A percentile compares a stretch with the other conserved stretches of the same genome.
phyloP scores from a whole-genome alignment of 1,284 basidiomycete species.

The Xerocomus nothofagi region DNA sequence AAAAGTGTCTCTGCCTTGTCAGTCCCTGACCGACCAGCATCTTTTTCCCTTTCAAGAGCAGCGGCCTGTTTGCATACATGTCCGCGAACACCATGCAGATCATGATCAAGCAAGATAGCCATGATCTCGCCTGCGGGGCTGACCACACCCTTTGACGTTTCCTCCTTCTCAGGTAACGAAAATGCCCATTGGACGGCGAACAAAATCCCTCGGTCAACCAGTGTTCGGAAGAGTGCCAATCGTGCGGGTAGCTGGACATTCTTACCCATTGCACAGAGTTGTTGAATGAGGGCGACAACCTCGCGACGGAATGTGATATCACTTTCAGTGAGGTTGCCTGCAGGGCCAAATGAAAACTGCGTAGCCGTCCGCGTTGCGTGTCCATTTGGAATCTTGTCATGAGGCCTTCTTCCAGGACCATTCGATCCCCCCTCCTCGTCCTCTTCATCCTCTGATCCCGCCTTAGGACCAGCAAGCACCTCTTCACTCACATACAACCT shows the following conservation, averaged over 20 bases:
- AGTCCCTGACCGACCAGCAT: constrained; percentile 51
- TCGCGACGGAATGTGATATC: constrained; percentile 63
- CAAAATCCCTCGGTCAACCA: constrained; percentile 88
- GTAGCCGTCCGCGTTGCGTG: constrained; percentile 24
- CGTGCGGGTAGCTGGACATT: constrained; percentile 90
- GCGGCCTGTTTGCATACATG: constrained; percentile 83
- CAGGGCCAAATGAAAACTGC: constrained; percentile 52
- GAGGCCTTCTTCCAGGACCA: constrained; percentile 29
- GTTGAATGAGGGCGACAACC: constrained; percentile 86
- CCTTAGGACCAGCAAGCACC: constrained; percentile 43
- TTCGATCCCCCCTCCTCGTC: constrained; percentile 28
- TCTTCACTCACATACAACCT: constrained; percentile 73
- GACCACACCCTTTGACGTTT: constrained; percentile 48
- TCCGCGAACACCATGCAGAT: constrained; percentile 81
- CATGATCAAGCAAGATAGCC: constrained; percentile 87
- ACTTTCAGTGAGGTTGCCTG: constrained; percentile 47
- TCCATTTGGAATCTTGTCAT: constrained; percentile 35
- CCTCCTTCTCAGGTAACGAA: constrained; percentile 50
- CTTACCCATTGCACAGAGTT: constrained; percentile 95
- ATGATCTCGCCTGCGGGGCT: constrained; percentile 88
- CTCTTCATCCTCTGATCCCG: constrained; percentile 31
- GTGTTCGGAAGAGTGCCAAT: constrained; percentile 83
- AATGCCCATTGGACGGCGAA: constrained; percentile 93
- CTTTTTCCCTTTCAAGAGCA: constrained; percentile 60
- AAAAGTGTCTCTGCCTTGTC: constrained; percentile 75